phyloP scores from a whole-genome alignment of 768 basidiomycete genomes.

The Tricholoma furcatifolium region DNA sequence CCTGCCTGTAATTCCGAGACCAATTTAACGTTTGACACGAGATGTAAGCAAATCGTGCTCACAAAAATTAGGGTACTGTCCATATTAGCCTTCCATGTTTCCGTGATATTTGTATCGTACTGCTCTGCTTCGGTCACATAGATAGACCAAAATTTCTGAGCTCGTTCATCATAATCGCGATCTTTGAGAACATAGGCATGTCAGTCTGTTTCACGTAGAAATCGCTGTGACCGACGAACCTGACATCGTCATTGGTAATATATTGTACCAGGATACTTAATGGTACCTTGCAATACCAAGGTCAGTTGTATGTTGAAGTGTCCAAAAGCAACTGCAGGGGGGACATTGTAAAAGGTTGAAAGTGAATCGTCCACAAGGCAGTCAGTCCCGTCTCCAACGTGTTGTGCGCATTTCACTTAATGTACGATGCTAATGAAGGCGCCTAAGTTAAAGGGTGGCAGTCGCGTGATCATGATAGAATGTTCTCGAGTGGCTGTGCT shows the following conservation, averaged over 20 bases:
- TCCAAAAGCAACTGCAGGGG: too few relatives aligned
- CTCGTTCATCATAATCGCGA: slow-evolving; percentile 2
- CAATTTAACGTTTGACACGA: not conserved
- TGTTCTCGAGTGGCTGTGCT: too few relatives aligned
- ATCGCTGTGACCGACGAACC: not conserved
- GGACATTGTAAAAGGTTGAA: too few relatives aligned
- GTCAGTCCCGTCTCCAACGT: too few relatives aligned
- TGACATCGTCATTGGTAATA: not conserved
- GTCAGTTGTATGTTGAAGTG: too few relatives aligned
- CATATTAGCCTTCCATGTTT: slow-evolving; percentile 15
- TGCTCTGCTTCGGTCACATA: slow-evolving; percentile 1
- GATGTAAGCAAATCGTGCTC: slow-evolving; percentile 1
- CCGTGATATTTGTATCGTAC: slow-evolving; percentile 1
- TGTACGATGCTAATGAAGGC: too few relatives aligned
- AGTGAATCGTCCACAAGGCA: too few relatives aligned
- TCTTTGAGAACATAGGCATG: not conserved
- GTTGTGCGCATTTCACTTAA: too few relatives aligned
- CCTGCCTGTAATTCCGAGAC: slow-evolving; percentile 27
- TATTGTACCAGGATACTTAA: not conserved
- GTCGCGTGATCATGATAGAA: too few relatives aligned
- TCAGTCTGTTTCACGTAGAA: not conserved
- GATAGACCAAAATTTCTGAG: slow-evolving; percentile 1
- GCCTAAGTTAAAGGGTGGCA: too few relatives aligned
- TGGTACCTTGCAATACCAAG: too few relatives aligned
- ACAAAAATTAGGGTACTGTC: slow-evolving; percentile 28